A percentile compares a stretch with the other conserved stretches of the same genome.
Evolutionary conservation across 2,329 filamentous ascomycete genomes (phyloP).

Genomic region (Dendrostoma leiphaemia): DNA sequence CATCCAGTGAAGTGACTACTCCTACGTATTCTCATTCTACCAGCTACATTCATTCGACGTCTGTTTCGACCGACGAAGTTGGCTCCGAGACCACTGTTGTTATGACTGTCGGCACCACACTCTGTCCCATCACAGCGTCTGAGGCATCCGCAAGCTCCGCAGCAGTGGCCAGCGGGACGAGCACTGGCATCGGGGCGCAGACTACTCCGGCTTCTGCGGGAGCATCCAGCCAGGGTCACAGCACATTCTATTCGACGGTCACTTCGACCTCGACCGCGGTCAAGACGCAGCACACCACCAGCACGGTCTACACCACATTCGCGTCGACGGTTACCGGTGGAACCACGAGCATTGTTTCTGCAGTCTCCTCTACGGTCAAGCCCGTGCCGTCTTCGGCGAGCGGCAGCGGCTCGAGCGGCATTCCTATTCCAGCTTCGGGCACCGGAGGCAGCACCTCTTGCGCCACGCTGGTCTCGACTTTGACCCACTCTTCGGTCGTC

Average conservation of each 20-base stretch:
- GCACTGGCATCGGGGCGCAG: conserved; percentile 1
- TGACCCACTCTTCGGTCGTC: neutral
- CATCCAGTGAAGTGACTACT: neutral
- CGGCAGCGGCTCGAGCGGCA: neutral
- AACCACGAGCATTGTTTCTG: conserved; percentile 5
- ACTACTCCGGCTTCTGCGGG: conserved; percentile 12
- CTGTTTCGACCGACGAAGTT: conserved; percentile 5
- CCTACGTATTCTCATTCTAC: conserved; percentile 10
- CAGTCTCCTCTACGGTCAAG: conserved; percentile 13
- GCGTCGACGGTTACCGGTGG: conserved; percentile 13
- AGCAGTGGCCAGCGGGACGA: neutral
- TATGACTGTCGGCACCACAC: conserved; percentile 11
- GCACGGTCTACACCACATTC: conserved; percentile 13
- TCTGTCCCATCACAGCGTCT: conserved; percentile 17
- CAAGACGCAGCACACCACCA: conserved; percentile 6
- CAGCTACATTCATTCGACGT: conserved; percentile 10
- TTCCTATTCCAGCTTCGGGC: neutral
- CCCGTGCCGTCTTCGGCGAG: conserved; percentile 6
- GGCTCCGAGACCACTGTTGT: conserved; percentile 18
- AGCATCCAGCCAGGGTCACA: too few species aligned
- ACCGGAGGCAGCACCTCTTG: neutral
- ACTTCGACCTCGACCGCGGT: neutral
- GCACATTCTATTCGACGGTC: neutral
- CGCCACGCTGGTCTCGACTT: neutral
- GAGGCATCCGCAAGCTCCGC: conserved; percentile 9